A percentile compares a stretch with the other conserved stretches of the same genome.
Conservation (phyloP, 2,329 filamentous ascomycete genomes). For the Curvularia spicifera region DNA sequence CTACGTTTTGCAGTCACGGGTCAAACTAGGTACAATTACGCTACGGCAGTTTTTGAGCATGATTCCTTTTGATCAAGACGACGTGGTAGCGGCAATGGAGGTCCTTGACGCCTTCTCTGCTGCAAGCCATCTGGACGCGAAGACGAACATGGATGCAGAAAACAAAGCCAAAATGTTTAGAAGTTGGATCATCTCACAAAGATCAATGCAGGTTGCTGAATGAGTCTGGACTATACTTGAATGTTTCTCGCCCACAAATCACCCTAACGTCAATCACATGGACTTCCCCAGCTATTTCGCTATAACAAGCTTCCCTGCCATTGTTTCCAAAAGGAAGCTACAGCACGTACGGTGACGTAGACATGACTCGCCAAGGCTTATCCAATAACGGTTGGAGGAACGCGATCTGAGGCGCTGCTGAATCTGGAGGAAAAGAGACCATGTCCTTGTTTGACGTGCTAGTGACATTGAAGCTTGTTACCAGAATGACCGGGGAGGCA, state of each 20-base stretch:
- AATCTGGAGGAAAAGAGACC: not conserved
- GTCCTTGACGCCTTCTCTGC: constrained; percentile 35
- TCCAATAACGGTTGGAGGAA: not conserved
- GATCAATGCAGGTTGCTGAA: not conserved
- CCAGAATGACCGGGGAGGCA: not conserved
- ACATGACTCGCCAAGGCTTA: not conserved
- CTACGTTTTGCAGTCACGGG: constrained; percentile 27
- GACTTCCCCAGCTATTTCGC: not conserved
- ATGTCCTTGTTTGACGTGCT: not conserved
- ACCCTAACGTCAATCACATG: not conserved
- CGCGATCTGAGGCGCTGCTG: not conserved
- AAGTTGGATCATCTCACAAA: constrained; percentile 24
- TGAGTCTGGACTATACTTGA: not conserved
- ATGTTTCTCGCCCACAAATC: not conserved
- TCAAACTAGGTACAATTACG: constrained; percentile 36
- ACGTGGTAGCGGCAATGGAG: constrained; percentile 11
- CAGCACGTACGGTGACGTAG: not conserved
- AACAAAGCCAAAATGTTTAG: constrained; percentile 31
- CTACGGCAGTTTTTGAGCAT: constrained; percentile 31
- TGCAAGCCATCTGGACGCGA: constrained; percentile 29
- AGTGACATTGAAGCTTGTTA: not conserved
- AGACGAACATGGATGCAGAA: constrained; percentile 6
- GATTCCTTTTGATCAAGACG: constrained; percentile 25
- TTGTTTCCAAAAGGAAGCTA: not conserved
- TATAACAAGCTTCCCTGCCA: not conserved